A percentile compares a stretch with the other conserved stretches of the same genome.
These are phyloP conservation scores for Acorus gramineus DNA, from an alignment of 106 monocot genomes.

Conservation along the genomic window DNA sequence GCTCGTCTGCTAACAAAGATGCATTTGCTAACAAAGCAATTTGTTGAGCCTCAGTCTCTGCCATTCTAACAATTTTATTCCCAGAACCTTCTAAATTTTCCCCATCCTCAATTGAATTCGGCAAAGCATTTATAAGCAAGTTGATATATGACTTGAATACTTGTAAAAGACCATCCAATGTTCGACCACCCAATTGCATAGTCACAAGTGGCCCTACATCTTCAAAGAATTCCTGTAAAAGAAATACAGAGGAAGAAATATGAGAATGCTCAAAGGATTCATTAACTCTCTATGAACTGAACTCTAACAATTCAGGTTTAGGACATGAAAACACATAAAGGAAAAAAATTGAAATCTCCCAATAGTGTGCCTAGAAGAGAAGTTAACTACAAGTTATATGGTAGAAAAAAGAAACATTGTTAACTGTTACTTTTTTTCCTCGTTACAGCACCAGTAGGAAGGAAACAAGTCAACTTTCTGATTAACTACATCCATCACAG, in stretches of 20 bases:
- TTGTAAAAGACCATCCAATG: constrained; percentile 68
- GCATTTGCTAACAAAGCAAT: constrained; percentile 90
- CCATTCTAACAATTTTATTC: constrained; percentile 77
- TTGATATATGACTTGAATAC: constrained; percentile 77
- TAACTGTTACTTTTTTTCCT: too few relatives aligned
- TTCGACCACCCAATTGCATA: constrained; percentile 79
- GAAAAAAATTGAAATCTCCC: too few relatives aligned
- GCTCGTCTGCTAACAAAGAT: constrained; percentile 79
- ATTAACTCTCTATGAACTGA: too few relatives aligned
- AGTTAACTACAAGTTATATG: too few relatives aligned
- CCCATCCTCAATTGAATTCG: constrained; percentile 81
- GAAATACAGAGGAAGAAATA: not conserved
- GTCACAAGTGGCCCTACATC: constrained; percentile 80
- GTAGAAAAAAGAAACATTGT: too few relatives aligned
- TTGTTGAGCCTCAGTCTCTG: constrained; percentile 83
- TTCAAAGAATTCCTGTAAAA: constrained; percentile 87
- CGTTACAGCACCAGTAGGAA: too few relatives aligned
- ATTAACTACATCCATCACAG: too few relatives aligned
- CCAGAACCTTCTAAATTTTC: constrained; percentile 53
- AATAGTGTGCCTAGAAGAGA: too few relatives aligned
- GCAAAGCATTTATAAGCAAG: constrained; percentile 77
- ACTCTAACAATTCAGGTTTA: too few relatives aligned
- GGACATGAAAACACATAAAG: too few relatives aligned
- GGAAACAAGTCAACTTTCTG: too few relatives aligned
- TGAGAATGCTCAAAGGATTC: not conserved